These are phyloP conservation scores for Trametes villosa DNA, from an alignment of 768 basidiomycete species.

Conservation along the genomic window DNA sequence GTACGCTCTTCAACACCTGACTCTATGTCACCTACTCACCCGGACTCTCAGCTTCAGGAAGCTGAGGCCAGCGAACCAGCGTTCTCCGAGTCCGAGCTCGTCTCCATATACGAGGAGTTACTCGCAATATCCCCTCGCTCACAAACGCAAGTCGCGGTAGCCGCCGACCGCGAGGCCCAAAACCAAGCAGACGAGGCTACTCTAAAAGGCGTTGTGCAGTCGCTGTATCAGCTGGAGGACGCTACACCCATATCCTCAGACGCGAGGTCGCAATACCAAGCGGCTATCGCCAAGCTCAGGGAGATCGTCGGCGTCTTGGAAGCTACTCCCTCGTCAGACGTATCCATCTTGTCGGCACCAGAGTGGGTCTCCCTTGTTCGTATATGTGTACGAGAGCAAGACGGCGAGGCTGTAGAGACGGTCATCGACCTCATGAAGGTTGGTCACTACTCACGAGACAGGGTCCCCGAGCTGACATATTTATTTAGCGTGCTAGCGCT, in stretches of 20 bases:
- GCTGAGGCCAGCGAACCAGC: slow-evolving; percentile 9
- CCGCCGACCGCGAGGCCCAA: slow-evolving; percentile 10
- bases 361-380: slow-evolving; percentile 24
- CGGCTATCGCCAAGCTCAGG: slow-evolving; percentile 14
- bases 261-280: background rate
- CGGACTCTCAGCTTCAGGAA: background rate
- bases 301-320: slow-evolving; percentile 18
- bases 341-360: slow-evolving; percentile 7
- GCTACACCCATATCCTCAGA: slow-evolving; percentile 13
- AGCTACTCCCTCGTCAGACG: background rate
- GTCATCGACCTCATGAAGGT: slow-evolving; percentile 60
- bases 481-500: slow-evolving; percentile 46
- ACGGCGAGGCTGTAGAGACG: slow-evolving; percentile 52
- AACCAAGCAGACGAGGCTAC: slow-evolving; percentile 22
- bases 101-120: slow-evolving; percentile 47
- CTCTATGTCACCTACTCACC: background rate
- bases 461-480: too few species aligned
- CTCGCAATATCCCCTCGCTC: slow-evolving; percentile 33
- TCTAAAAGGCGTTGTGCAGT: slow-evolving; percentile 41
- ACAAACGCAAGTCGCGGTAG: slow-evolving; percentile 11
- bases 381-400: slow-evolving; percentile 34
- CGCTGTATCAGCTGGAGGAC: slow-evolving; percentile 33
- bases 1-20: background rate
- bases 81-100: slow-evolving; percentile 43
- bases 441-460: slow-evolving; percentile 13